phyloP scores from a whole-genome alignment of 2,329 filamentous ascomycete species.

The Gremmenia infestans region DNA sequence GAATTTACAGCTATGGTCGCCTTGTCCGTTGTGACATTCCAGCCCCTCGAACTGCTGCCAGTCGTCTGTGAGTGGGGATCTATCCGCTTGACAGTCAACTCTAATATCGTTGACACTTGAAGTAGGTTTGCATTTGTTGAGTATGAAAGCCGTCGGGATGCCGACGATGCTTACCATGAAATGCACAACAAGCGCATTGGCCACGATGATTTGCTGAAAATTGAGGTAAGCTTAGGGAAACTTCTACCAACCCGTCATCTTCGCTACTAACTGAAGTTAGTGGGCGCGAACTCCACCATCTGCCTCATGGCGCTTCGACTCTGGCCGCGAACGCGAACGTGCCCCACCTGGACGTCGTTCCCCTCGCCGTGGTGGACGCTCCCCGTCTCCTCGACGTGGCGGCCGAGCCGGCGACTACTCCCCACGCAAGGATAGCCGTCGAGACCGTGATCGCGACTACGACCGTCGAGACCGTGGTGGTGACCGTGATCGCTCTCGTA shows the following conservation, averaged over 20 bases:
- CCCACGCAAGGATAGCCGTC: constrained; percentile 82
- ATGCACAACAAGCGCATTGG: constrained; percentile 99
- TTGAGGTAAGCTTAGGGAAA: constrained; percentile 63
- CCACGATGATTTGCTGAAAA: constrained; percentile 88
- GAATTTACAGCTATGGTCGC: constrained; percentile 74
- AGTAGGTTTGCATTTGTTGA: constrained; percentile 93
- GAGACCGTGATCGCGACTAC: constrained; percentile 73
- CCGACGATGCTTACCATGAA: constrained; percentile 98
- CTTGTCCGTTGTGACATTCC: constrained; percentile 98
- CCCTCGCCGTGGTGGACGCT: constrained; percentile 62
- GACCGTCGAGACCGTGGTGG: constrained; percentile 62
- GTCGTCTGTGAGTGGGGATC: constrained; percentile 74
- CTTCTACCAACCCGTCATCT: neutral
- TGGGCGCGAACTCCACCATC: constrained; percentile 98
- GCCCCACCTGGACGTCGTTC: constrained; percentile 45
- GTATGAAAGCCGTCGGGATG: constrained; percentile 96
- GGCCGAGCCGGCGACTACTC: constrained; percentile 66
- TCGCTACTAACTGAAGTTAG: constrained; percentile 44
- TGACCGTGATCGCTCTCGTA: constrained; percentile 61
- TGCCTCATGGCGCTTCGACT: constrained; percentile 97
- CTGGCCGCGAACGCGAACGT: constrained; percentile 72
- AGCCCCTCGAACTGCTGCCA: constrained; percentile 86
- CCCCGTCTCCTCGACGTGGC: constrained; percentile 72
- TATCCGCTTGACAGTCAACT: constrained; percentile 21
- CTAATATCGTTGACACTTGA: constrained; percentile 34